Evolutionary conservation across 2,329 filamentous ascomycete species (phyloP), one percentile per base, ranked within the genome.

Genomic region (Pseudogymnoascus sp.): DNA sequence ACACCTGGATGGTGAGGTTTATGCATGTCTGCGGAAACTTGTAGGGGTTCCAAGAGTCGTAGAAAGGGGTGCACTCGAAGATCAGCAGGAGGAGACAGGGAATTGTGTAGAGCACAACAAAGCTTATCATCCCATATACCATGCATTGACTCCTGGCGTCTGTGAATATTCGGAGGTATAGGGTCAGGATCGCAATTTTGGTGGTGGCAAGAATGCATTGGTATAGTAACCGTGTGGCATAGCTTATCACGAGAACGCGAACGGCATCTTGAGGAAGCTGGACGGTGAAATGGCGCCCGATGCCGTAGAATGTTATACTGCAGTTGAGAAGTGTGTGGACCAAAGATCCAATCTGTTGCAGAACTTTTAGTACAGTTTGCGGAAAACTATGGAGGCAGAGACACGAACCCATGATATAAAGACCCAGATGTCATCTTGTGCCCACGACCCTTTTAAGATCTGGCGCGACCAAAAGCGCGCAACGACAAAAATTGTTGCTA

Each of bases 401-500:
- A 23, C 9, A 45, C 55, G 2, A 43, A 67, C 66, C 64, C 64
- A 68, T 43, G 66, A 60, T 18, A 63, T 60, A n/a, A 61, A 25
- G 43, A 67, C 65, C 31, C 63, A 60, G 4, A 61, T 63, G 31
- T 68, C 66, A 62, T 68, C 66, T 12, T 16, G 16, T 4, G 63
- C 64, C 64, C 64, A 67, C 8, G 60, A 65, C 5, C 58, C 45
- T 12, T 61, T 63, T 12, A 67, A 52, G 21, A 67, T 59, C 21
- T 37, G 60, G 35, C 66, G 58, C 23, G 66, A 63, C 28, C 67
- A 68, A 12, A 67, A 23, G 25, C 66, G 63, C 1, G 64, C 64
- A 37, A 66, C 1, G 5, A 67, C 63, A 25, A 68, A 68, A 14
- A 66, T 45, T 11, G 66, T 63, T 11, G 55, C 60, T n/a, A 66